Percentiles rank a stretch among this genome's conserved stretches.
Evolutionary conservation across 768 basidiomycete genomes (phyloP).

Genomic region (Naganishia vaughanmartiniae): DNA sequence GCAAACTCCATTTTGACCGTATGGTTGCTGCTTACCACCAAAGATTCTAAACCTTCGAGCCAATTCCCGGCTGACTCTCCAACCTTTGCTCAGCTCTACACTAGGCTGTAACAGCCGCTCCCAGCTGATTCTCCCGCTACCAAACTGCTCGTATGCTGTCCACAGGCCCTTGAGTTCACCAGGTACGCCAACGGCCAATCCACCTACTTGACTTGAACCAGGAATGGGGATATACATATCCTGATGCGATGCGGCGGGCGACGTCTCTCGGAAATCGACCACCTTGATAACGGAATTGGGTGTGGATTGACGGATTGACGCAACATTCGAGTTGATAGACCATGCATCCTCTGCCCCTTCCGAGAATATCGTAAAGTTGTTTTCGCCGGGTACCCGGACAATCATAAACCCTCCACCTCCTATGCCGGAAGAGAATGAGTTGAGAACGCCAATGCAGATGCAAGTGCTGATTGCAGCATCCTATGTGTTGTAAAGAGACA

Average conservation of each 20-base stretch:
- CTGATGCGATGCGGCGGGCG: slow-evolving; percentile 67
- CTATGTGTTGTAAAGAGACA: background rate
- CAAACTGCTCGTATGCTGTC: slow-evolving; percentile 73
- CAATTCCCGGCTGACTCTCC: slow-evolving; percentile 75
- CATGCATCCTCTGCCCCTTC: slow-evolving; percentile 80
- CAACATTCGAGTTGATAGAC: slow-evolving; percentile 48
- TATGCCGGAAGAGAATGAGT: slow-evolving; percentile 74
- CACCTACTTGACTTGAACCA: slow-evolving; percentile 64
- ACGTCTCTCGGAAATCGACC: slow-evolving; percentile 86
- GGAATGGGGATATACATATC: slow-evolving; percentile 69
- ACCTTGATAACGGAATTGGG: slow-evolving; percentile 54
- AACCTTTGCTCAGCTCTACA: slow-evolving; percentile 70
- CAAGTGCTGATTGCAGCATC: slow-evolving; percentile 79
- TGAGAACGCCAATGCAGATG: slow-evolving; percentile 66
- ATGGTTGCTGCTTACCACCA: slow-evolving; percentile 49
- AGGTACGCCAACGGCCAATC: slow-evolving; percentile 83
- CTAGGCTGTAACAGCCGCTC: slow-evolving; percentile 70
- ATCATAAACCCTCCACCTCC: slow-evolving; percentile 52
- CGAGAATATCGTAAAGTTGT: slow-evolving; percentile 54
- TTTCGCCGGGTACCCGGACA: slow-evolving; percentile 33
- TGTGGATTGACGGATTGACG: slow-evolving; percentile 36
- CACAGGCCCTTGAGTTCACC: slow-evolving; percentile 73
- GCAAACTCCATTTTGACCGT: slow-evolving; percentile 54
- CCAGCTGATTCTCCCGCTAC: slow-evolving; percentile 67
- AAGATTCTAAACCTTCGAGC: slow-evolving; percentile 57